Conservation (phyloP, 2,329 filamentous ascomycete genomes). For the Paecilomyces variotii region DNA sequence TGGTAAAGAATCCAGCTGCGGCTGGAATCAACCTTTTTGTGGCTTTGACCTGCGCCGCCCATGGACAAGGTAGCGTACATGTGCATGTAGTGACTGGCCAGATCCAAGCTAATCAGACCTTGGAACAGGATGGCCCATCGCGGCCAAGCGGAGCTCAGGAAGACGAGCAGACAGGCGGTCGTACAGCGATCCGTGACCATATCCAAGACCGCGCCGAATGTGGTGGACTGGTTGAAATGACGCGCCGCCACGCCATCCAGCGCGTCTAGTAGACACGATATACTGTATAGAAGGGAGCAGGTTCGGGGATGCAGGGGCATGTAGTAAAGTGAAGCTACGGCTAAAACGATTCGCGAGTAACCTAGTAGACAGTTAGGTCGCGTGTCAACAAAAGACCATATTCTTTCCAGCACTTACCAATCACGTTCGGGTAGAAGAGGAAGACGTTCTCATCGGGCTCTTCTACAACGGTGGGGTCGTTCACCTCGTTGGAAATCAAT, state of each 20-base stretch:
- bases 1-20: conserved; percentile 84
- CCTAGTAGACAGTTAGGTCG: conserved; percentile 40
- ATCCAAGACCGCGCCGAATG: conserved; percentile 92
- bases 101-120: conserved; percentile 80
- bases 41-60: conserved; percentile 69
- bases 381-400: background rate
- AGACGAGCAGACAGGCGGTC: conserved; percentile 88
- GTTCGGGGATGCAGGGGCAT: conserved; percentile 98
- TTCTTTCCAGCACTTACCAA: conserved; percentile 48
- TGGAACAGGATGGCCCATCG: conserved; percentile 94
- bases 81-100: conserved; percentile 97
- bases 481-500: conserved; percentile 21
- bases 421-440: conserved; percentile 72
- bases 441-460: conserved; percentile 65
- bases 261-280: conserved; percentile 92
- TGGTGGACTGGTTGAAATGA: conserved; percentile 79
- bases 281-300: conserved; percentile 74
- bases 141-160: conserved; percentile 88
- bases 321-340: conserved; percentile 90
- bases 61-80: conserved; percentile 95
- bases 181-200: conserved; percentile 99
- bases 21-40: conserved; percentile 88
- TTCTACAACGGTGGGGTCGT: conserved; percentile 15
- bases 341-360: conserved; percentile 69
- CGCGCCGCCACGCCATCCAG: conserved; percentile 91